Conservation (phyloP, 2,329 filamentous ascomycete genomes). For the Cercospora zeae-maydis region DNA sequence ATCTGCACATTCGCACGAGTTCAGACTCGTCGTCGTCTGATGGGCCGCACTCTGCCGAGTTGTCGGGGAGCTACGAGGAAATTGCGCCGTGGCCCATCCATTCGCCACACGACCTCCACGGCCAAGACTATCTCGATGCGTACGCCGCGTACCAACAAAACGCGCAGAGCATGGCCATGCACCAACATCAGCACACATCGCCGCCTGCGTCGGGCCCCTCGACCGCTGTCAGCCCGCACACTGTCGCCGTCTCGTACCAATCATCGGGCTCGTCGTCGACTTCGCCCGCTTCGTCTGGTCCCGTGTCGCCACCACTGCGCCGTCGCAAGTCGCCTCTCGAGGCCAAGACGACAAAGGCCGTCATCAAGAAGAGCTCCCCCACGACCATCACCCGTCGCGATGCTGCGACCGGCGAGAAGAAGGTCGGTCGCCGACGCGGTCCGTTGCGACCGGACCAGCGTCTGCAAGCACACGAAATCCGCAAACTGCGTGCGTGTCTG, state of each 20-base stretch:
- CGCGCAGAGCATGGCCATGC: constrained; percentile 27
- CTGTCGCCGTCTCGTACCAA: constrained; percentile 25
- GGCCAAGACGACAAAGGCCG: constrained; percentile 79
- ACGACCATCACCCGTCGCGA: constrained; percentile 71
- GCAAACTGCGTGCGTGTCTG: constrained; percentile 88
- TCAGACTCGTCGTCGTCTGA: constrained; percentile 79
- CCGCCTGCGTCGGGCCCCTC: constrained; percentile 25
- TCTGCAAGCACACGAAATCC: constrained; percentile 94
- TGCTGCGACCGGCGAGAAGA: constrained; percentile 69
- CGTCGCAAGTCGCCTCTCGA: constrained; percentile 56
- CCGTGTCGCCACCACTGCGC: constrained; percentile 55
- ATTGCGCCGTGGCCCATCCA: constrained; percentile 68
- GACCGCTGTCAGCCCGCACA: constrained; percentile 31
- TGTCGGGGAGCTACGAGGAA: constrained; percentile 77
- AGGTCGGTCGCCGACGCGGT: constrained; percentile 83
- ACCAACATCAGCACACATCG: constrained; percentile 30
- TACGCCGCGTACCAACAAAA: constrained; percentile 40
- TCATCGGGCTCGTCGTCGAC: constrained; percentile 34
- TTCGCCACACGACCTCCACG: constrained; percentile 72
- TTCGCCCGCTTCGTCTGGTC: constrained; percentile 35
- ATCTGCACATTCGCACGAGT: constrained; percentile 78
- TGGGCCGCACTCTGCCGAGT: constrained; percentile 55
- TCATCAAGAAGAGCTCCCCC: constrained; percentile 63
- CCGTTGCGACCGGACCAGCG: constrained; percentile 89
- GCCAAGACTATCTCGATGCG: constrained; percentile 60